Evolutionary conservation across 495 filamentous ascomycete species (phyloP), one percentile per base, ranked within the genome.

Genomic region (Astrocystis sublimbata): DNA sequence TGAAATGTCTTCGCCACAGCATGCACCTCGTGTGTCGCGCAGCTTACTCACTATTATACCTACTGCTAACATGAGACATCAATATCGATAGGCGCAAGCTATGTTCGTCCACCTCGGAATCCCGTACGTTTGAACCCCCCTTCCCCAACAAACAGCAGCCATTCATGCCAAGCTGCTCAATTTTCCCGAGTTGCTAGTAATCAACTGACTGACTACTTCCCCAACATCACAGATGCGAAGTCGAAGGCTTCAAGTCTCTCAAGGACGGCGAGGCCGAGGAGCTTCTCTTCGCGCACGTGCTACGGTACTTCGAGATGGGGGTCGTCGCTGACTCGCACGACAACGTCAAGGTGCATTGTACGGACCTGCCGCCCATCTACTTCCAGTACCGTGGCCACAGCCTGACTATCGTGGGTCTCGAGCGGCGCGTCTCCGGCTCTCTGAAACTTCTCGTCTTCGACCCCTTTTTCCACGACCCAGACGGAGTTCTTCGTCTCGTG

Each of bases 371-470:
- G 21, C 92, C 94, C 2, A 85, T 98, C 46, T 97, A 97, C 71
- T 89, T 97, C 65, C 94, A 98, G 73, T 90, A 96, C 65, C 82
- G 84, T 55, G 93, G 93, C 6, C 94, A 98, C 68, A 97, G 92
- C 4, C 81, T 97, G 77, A 97, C 93, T 1, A 92, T 98, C 42
- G 80, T 98, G 55, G 94, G 94, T 1, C 81, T 96, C 38, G 93
- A 97, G 69, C 80, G 81, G 26, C 82, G 81, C 8, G 78, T 72
- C 33, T 82, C 88, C 61, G 92, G 92, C 31, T 74, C 75, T 31
- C 81, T 83, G 51, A 89, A 90, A 64, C 74, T 98, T 8, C 75
- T 98, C 3, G 89, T 97, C 19, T 96, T 96, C 67, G 94, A 98
- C 73, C 92, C 94, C 1, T 89, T 89, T 77, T 93, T 91, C 71